Evolutionary conservation across 73 alveolate genomes (phyloP), one percentile per base, ranked within the genome.

Genomic region (Uronychia binucleata): DNA sequence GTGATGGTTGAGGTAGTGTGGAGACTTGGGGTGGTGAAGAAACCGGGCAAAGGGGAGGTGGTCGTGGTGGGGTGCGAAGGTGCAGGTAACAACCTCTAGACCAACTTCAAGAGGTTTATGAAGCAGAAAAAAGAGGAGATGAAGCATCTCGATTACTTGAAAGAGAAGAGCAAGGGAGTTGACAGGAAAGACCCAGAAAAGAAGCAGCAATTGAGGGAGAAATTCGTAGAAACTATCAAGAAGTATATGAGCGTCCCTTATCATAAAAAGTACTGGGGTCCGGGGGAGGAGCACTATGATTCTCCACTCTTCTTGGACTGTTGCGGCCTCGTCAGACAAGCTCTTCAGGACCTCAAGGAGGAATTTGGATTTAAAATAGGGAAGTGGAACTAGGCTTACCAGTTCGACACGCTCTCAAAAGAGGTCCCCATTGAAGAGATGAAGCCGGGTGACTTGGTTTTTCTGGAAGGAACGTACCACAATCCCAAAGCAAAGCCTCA

Each of bases 361-460:
- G 99, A 95, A 75, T 89, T 95, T 76, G 99, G 99, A 28, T 95
- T 95, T 86, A 74, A 91, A 29, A 91, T 93, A 60, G 99, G 90
- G n/a, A 88, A 88, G 74, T 95, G 99, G 99, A 95, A 95, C 84
- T 93, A 95, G 82, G 93, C 94, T 35, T 95, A 95, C 89, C 95
- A 95, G 80, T 92, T 86, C 86, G 99, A 95, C 85, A 95, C 96
- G 84, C 86, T 95, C 76, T 97, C 98, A 28, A 89, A 89, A 57
- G 97, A 87, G 74, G 86, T 95, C 25, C 89, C 89, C 58, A 87
- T 93, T 80, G 99, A 95, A 82, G 88, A 95, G 77, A 83, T 95
- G 75, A 88, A 94, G 81, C 94, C 94, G n/a, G 99, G 99, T 19
- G 99, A 95, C 86, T 86, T 95, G 30, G 94, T 95, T 33, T 96